Percentiles rank a stretch among this genome's conserved stretches.
phyloP scores from a whole-genome alignment of 2,329 filamentous ascomycete species.

The Zelopaecilomyces penicillatus region DNA sequence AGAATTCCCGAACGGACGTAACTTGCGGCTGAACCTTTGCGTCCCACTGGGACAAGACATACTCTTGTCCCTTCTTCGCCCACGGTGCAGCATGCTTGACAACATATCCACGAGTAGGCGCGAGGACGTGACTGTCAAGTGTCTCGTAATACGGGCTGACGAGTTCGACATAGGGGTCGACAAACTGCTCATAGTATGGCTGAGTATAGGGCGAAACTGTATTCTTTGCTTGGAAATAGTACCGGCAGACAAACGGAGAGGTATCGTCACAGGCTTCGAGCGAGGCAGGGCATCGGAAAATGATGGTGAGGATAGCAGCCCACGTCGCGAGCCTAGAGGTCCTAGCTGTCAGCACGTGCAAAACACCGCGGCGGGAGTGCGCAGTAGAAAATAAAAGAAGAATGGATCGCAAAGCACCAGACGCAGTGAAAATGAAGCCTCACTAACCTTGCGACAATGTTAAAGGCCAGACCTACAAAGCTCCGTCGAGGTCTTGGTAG shows the following conservation, averaged over 20 bases:
- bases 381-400: not conserved
- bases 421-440: not conserved
- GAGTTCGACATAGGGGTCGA: slow-evolving; percentile 70
- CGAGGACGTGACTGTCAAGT: slow-evolving; percentile 55
- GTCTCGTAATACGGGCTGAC: slow-evolving; percentile 66
- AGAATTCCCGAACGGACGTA: slow-evolving; percentile 51
- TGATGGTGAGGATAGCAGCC: slow-evolving; percentile 73
- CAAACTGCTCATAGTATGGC: slow-evolving; percentile 81
- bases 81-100: slow-evolving; percentile 69
- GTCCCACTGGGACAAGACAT: slow-evolving; percentile 67
- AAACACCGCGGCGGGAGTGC: not conserved
- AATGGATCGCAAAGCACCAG: not conserved
- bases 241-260: slow-evolving; percentile 72
- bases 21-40: slow-evolving; percentile 69
- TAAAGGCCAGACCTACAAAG: slow-evolving; percentile 34
- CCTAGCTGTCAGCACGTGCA: slow-evolving; percentile 4
- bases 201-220: slow-evolving; percentile 63
- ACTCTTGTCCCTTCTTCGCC: slow-evolving; percentile 57
- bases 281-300: slow-evolving; percentile 73
- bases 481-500: slow-evolving; percentile 16
- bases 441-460: slow-evolving; percentile 45
- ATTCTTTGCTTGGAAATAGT: slow-evolving; percentile 63
- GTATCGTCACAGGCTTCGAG: slow-evolving; percentile 57
- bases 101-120: slow-evolving; percentile 58
- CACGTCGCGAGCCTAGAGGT: slow-evolving; percentile 63